Evolutionary conservation across 2,329 filamentous ascomycete species (phyloP), one percentile per base, ranked within the genome.

Genomic region (Pseudocercospora crystallina): DNA sequence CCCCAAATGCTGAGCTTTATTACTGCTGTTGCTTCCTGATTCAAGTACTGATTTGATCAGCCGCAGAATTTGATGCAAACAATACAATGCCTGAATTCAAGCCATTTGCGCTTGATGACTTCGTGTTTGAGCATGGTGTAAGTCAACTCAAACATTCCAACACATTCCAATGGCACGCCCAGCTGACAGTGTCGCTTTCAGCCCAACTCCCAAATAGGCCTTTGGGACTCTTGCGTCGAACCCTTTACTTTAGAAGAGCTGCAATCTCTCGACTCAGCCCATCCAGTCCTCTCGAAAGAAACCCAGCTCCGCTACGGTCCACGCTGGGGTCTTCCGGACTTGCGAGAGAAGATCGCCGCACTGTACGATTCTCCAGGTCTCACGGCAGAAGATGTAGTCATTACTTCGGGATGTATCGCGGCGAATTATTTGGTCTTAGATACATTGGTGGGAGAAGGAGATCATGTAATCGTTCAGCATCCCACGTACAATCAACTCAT

Each of bases 341-440:
- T 43, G 2, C 26, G 49, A 5, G 15, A 43, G 8, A 20, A 26
- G 11, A 34, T 43, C 17, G 12, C 11, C n/a, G 4, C 8, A 12
- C 32, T 46, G 11, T 47, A 51, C 42, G 11, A 33, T 17, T 8
- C 20, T 29, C 11, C 14, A 10, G 33, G 43, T 7, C 20, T 35
- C 14, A 34, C 12, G 5, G 10, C 26, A 7, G 34, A 42, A 11
- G 43, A 41, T 29, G 35, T 42, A 7, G n/a, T 38, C 31, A 35
- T 17, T 38, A 46, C 52, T 30, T 43, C 34, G 33, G 48, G 11
- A 20, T 51, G 30, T 43, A 55, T 34, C 39, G 26, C 39, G 38
- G 35, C 38, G 30, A 54, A 20, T 36, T 37, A 40, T 42, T 38
- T 17, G 15, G 12, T 43, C 15, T 39, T 43, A 36, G 47, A 42